phyloP scores from a whole-genome alignment of 1,284 basidiomycete genomes.

The Waitea zeae region DNA sequence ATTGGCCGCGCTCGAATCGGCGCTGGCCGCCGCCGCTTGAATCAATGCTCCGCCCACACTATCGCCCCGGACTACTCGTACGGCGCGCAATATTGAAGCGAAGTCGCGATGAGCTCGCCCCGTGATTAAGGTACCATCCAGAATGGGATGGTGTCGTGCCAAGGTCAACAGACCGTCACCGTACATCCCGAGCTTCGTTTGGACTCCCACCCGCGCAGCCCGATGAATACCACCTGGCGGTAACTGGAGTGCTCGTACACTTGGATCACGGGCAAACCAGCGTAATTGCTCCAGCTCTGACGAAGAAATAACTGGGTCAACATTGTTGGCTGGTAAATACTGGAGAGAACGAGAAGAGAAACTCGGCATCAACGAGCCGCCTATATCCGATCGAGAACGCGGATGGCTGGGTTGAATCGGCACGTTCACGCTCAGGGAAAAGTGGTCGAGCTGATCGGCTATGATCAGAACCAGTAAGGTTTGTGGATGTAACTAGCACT shows the following conservation, averaged over 20 bases:
- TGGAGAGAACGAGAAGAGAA: slow-evolving; percentile 15
- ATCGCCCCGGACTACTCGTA: slow-evolving; percentile 41
- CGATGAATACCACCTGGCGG: slow-evolving; percentile 20
- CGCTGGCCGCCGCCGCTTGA: slow-evolving; percentile 20
- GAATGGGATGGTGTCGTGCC: slow-evolving; percentile 45
- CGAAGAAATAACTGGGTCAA: slow-evolving; percentile 19
- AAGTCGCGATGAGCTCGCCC: slow-evolving; percentile 39
- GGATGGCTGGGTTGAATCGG: slow-evolving; percentile 20
- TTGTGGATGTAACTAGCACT: slow-evolving; percentile 9
- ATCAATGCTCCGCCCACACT: no score
- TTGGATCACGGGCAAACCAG: no score
- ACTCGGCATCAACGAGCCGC: slow-evolving; percentile 12
- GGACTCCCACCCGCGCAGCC: slow-evolving; percentile 21
- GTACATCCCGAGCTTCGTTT: slow-evolving; percentile 37
- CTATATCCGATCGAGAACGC: no score
- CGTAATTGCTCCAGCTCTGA: no score
- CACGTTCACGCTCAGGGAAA: slow-evolving; percentile 54
- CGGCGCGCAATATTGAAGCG: slow-evolving; percentile 41
- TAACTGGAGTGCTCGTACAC: no score
- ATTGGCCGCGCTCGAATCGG: background rate
- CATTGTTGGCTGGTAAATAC: slow-evolving; percentile 12
- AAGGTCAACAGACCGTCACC: slow-evolving; percentile 56
- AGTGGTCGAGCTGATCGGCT: slow-evolving; percentile 45
- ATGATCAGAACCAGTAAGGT: background rate
- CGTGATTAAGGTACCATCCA: slow-evolving; percentile 54